Percentiles rank a stretch among this genome's conserved stretches.
Conservation (phyloP, 257 asterid genomes). For the Haberlea rhodopensis region DNA sequence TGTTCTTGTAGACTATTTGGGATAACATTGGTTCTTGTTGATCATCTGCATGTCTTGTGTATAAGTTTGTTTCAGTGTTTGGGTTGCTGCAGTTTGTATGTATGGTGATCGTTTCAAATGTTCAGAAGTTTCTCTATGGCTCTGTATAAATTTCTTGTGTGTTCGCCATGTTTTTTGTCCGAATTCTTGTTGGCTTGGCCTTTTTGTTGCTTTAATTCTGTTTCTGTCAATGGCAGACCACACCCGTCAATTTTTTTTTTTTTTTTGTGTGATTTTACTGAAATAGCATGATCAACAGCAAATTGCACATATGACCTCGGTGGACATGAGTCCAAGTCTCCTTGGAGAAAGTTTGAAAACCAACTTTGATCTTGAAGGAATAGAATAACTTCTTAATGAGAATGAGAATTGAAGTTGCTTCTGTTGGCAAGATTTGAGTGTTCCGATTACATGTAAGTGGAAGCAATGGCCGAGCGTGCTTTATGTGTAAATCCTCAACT, state of each 20-base stretch:
- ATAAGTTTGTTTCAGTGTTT: not conserved
- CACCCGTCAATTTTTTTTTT: no score
- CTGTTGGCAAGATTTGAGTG: no score
- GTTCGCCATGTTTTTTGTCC: not conserved
- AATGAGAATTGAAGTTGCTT: not conserved
- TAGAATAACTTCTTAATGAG: not conserved
- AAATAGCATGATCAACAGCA: not conserved
- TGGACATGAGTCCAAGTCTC: not conserved
- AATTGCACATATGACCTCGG: no score
- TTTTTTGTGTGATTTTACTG: no score
- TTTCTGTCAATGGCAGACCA: no score
- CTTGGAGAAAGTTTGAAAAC: not conserved
- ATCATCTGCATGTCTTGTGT: constrained; percentile 2
- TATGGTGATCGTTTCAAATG: not conserved
- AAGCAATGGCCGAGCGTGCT: no score
- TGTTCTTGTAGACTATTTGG: constrained; percentile 3
- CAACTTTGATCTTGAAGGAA: no score
- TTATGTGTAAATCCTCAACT: no score
- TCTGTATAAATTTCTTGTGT: not conserved
- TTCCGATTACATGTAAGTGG: no score
- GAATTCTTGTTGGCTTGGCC: not conserved
- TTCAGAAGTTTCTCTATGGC: no score
- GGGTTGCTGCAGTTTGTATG: not conserved
- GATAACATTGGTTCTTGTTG: not conserved
- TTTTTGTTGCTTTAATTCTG: no score